Evolutionary conservation across 371 early-diverging fungal species (phyloP), one percentile per base, ranked within the genome.

Genomic region (Batkoa obscura): DNA sequence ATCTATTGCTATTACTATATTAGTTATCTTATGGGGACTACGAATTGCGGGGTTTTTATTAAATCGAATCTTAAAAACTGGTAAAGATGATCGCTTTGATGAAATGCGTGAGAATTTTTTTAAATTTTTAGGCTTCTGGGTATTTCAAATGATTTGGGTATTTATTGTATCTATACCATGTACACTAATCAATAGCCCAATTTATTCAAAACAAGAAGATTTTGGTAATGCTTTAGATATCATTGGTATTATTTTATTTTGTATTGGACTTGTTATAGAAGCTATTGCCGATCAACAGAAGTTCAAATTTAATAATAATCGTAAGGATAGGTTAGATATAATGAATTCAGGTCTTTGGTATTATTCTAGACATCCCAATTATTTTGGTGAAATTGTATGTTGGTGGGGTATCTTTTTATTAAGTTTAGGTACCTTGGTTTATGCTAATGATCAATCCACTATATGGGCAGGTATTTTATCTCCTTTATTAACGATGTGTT

Each of bases 401-500:
- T 51, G 32, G 32, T 51, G 32, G 35, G 52, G 37, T 6, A 35
- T 51, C 15, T 35, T 51, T 23, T 23, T 51, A 32, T 6, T 34
- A 13, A 47, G 47, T 3, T n/a, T n/a, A n/a, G n/a, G n/a, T n/a
- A n/a, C n/a, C n/a, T n/a, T n/a, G n/a, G n/a, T n/a, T n/a, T n/a
- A n/a, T n/a, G n/a, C n/a, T n/a, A n/a, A n/a, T n/a, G n/a, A n/a
- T n/a, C n/a, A n/a, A n/a, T n/a, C n/a, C n/a, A n/a, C n/a, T n/a
- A n/a, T n/a, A n/a, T n/a, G n/a, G n/a, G n/a, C n/a, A n/a, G 53
- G 46, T 34, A 45, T 32, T 23, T 45, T 31, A 5, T 13, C 41
- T 35, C 37, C 69, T 69, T 43, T 72, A 66, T 13, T 67, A 67
- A 43, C 69, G 68, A 3, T 67, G 65, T 0, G 65, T 57, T 32